Percentiles rank a stretch among this genome's conserved stretches.
Conservation (phyloP, 2,329 filamentous ascomycete genomes). For the Byssothecium circinans region DNA sequence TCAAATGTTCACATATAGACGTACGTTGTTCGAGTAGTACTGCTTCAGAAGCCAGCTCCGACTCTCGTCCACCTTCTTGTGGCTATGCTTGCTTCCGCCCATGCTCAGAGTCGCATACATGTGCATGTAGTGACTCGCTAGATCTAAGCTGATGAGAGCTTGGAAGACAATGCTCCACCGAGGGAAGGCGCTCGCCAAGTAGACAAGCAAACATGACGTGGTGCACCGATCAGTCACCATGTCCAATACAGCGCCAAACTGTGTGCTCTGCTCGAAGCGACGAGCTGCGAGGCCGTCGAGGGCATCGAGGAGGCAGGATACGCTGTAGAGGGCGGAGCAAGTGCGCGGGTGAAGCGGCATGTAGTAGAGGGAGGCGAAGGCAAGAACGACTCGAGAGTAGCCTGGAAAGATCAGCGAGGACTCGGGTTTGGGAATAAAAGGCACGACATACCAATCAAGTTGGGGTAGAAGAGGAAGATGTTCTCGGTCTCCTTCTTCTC, state of each 20-base stretch:
- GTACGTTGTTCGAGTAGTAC: constrained; percentile 96
- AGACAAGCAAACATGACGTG: constrained; percentile 91
- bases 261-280: constrained; percentile 84
- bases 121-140: constrained; percentile 97
- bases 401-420: constrained; percentile 38
- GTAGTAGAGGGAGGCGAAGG: constrained; percentile 92
- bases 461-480: constrained; percentile 58
- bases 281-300: constrained; percentile 93
- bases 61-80: constrained; percentile 90
- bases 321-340: constrained; percentile 85
- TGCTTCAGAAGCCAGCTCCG: constrained; percentile 88
- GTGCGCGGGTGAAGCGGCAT: constrained; percentile 98
- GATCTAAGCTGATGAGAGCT: constrained; percentile 84
- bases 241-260: constrained; percentile 94
- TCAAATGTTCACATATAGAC: constrained; percentile 29
- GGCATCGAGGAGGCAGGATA: constrained; percentile 94
- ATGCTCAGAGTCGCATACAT: constrained; percentile 96
- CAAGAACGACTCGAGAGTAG: constrained; percentile 58
- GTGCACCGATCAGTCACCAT: constrained; percentile 99
- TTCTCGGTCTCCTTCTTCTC: constrained; percentile 50
- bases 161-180: constrained; percentile 95
- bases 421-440: not conserved
- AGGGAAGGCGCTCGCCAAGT: constrained; percentile 91
- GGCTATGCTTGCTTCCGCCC: constrained; percentile 75
- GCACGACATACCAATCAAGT: constrained; percentile 51